Percentiles rank a stretch among this genome's conserved stretches.
phyloP scores from a whole-genome alignment of 441 rosid species.

The Cnidoscolus chayamansa region DNA sequence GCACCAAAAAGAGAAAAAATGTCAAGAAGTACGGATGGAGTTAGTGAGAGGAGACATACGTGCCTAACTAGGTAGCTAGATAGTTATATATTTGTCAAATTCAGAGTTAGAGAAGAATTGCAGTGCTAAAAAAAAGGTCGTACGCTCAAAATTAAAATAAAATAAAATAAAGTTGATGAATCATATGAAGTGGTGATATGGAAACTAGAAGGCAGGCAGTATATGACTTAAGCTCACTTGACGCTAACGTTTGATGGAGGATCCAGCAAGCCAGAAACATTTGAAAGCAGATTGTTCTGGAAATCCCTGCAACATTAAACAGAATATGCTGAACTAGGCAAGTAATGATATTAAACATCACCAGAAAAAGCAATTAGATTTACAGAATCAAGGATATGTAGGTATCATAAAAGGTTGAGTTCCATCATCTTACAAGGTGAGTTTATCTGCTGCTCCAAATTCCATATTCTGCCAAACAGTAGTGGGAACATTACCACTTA shows the following conservation, averaged over 20 bases:
- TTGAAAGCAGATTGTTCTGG: constrained; percentile 35
- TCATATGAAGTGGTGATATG: neutral
- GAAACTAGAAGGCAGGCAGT: neutral
- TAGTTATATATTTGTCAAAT: neutral
- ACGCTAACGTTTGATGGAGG: constrained; percentile 39
- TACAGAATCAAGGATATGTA: neutral
- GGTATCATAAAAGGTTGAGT: neutral
- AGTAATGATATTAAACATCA: too few species aligned
- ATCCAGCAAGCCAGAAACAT: constrained; percentile 27
- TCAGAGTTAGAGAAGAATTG: neutral
- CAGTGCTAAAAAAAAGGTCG: neutral
- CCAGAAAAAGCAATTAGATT: too few species aligned
- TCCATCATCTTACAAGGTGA: constrained; percentile 31
- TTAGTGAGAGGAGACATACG: neutral
- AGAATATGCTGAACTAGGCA: too few species aligned
- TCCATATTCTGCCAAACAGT: constrained; percentile 35
- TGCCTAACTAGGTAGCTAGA: neutral
- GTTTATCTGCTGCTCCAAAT: constrained; percentile 22
- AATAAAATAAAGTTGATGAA: neutral
- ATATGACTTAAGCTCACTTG: constrained; percentile 22
- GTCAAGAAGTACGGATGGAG: neutral
- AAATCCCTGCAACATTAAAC: constrained; percentile 33
- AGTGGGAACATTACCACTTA: constrained; percentile 33
- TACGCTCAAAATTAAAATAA: neutral
- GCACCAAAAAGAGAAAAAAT: neutral